phyloP scores from a whole-genome alignment of 2,329 filamentous ascomycete species.

The Pseudopithomyces chartarum region DNA sequence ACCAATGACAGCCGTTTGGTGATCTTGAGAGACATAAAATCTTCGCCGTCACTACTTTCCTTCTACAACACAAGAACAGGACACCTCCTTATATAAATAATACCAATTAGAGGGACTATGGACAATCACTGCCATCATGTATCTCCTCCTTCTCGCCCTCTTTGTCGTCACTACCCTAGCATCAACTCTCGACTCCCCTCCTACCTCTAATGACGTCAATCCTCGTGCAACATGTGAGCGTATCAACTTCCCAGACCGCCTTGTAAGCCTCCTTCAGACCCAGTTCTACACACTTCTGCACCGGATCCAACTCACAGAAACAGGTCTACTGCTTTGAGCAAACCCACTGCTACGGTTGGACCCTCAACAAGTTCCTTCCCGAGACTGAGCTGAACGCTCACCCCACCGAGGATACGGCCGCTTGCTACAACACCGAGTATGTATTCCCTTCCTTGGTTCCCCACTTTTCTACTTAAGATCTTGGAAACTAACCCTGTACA shows the following conservation, averaged over 20 bases:
- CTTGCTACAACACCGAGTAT: background rate
- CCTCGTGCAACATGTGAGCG: background rate
- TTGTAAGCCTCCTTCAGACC: background rate
- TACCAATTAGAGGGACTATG: background rate
- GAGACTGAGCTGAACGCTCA: background rate
- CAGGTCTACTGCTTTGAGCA: background rate
- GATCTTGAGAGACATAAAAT: background rate
- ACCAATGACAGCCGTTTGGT: background rate
- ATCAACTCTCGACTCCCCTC: background rate
- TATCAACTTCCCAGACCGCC: background rate
- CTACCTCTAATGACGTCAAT: background rate
- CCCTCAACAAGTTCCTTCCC: background rate
- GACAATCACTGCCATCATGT: background rate
- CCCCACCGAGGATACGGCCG: background rate
- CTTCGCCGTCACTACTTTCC: background rate
- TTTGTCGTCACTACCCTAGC: background rate
- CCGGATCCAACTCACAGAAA: background rate
- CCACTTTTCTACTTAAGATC: background rate
- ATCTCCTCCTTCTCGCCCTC: background rate
- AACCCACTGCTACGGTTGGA: background rate
- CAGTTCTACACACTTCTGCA: too few species aligned
- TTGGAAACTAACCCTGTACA: background rate
- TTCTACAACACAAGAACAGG: background rate
- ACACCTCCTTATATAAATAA: background rate
- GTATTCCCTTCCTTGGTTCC: background rate